Evolutionary conservation across 345 rosid species (phyloP).

Genomic region (Citrus australasica): DNA sequence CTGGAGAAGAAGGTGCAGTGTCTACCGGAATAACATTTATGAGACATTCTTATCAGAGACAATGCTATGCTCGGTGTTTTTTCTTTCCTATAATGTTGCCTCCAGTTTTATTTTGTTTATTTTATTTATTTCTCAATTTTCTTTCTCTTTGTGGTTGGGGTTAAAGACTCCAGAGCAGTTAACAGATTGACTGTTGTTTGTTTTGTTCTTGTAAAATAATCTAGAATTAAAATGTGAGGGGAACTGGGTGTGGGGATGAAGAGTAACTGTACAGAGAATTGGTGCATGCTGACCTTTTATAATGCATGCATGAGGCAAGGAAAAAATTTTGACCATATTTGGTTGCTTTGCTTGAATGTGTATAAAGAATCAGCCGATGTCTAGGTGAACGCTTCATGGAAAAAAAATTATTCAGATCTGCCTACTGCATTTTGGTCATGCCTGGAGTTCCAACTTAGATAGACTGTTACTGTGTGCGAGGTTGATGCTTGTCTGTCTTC

Average conservation of each 20-base stretch:
- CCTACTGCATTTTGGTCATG: not conserved
- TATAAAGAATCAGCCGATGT: not conserved
- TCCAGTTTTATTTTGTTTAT: not conserved
- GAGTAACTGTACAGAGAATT: constrained; percentile 7
- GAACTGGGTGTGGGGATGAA: not conserved
- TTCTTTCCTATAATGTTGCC: constrained; percentile 7
- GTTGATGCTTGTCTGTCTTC: not conserved
- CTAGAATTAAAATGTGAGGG: not conserved
- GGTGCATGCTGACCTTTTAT: constrained; percentile 41
- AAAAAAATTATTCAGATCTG: not conserved
- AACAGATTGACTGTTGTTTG: not conserved
- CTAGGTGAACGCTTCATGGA: not conserved
- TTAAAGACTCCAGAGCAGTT: not conserved
- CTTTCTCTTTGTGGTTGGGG: not conserved
- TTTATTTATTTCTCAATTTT: not conserved
- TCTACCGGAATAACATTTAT: constrained; percentile 17
- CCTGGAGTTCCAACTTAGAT: not conserved
- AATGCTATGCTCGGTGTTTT: not conserved
- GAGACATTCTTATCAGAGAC: not conserved
- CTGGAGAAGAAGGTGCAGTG: constrained; percentile 71
- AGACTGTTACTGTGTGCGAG: not conserved
- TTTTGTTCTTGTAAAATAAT: constrained; percentile 20
- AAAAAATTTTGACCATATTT: not conserved
- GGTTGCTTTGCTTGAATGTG: constrained; percentile 8
- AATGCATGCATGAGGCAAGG: constrained; percentile 26